Percentiles rank a stretch among this genome's conserved stretches.
Evolutionary conservation across 345 rosid species (phyloP).

Genomic region (Pistacia atlantica): DNA sequence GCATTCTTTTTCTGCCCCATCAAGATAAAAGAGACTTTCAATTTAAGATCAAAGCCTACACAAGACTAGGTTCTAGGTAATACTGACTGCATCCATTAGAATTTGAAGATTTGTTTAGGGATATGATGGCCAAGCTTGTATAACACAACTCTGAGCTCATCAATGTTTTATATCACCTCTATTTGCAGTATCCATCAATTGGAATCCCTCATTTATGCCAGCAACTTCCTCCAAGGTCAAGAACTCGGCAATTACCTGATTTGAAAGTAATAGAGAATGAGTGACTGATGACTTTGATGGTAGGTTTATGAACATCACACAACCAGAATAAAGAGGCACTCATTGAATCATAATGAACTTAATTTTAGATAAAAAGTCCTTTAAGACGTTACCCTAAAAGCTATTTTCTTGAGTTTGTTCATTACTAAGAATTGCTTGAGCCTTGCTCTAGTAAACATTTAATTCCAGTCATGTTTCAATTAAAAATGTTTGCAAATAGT

Average conservation of each 20-base stretch:
- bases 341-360: neutral
- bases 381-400: conserved; percentile 70
- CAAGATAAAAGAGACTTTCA: neutral
- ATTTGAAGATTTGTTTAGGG: conserved; percentile 85
- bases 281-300: neutral
- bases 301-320: neutral
- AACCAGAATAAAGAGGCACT: conserved; percentile 3
- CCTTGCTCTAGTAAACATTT: conserved; percentile 49
- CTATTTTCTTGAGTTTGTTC: conserved; percentile 99
- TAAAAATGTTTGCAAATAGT: no score
- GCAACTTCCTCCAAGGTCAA: conserved; percentile 93
- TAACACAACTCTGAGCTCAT: conserved; percentile 76
- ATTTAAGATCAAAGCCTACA: neutral
- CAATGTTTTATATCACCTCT: conserved; percentile 83
- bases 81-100: conserved; percentile 93
- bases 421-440: conserved; percentile 93
- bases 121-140: conserved; percentile 79
- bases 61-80: conserved; percentile 8
- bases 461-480: no score
- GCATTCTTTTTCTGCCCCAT: neutral
- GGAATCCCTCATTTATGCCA: conserved; percentile 86
- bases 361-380: neutral
- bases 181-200: conserved; percentile 72
- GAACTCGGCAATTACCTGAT: conserved; percentile 92
- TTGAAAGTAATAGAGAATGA: neutral